Percentiles rank a stretch among this genome's conserved stretches.
Evolutionary conservation across 2,329 filamentous ascomycete species (phyloP).

Genomic region (Pseudogymnoascus verrucosus): DNA sequence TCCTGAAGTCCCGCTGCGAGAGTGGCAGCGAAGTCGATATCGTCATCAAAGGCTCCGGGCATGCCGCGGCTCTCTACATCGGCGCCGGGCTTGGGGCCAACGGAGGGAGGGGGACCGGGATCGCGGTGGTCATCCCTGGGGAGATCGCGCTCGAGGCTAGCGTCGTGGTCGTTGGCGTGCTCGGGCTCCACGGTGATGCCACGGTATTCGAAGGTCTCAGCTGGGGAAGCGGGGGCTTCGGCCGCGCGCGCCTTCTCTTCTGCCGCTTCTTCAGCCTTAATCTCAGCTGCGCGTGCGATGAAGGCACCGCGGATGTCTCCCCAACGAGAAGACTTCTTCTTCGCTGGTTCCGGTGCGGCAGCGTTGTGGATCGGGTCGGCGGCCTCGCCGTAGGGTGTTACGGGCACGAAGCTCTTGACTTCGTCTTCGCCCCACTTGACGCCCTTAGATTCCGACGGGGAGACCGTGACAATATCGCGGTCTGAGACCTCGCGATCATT

Average conservation of each 20-base stretch:
- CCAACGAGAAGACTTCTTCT: conserved; percentile 5
- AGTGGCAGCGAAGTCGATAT: conserved; percentile 61
- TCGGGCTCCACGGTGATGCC: conserved; percentile 21
- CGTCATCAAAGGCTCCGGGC: conserved; percentile 58
- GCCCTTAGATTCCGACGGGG: conserved; percentile 37
- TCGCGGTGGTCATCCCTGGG: conserved; percentile 20
- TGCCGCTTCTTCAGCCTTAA: not conserved
- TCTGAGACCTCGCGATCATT: conserved; percentile 1
- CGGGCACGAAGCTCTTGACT: conserved; percentile 55
- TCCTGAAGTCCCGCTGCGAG: conserved; percentile 60
- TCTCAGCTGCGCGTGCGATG: not conserved
- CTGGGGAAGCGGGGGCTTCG: conserved; percentile 20
- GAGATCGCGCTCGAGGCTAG: conserved; percentile 8
- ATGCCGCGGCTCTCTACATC: conserved; percentile 41
- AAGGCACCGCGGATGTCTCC: not conserved
- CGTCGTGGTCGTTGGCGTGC: conserved; percentile 15
- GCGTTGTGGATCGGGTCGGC: not conserved
- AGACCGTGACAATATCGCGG: not conserved
- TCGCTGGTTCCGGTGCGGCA: not conserved
- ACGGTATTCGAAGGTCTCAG: conserved; percentile 22
- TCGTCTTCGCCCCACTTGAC: conserved; percentile 60
- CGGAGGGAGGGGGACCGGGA: conserved; percentile 38
- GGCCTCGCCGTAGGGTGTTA: conserved; percentile 41
- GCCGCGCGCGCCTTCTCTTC: conserved; percentile 13
- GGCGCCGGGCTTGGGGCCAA: conserved; percentile 47